phyloP scores from a whole-genome alignment of 1,284 basidiomycete genomes.

The Malassezia obtusa region DNA sequence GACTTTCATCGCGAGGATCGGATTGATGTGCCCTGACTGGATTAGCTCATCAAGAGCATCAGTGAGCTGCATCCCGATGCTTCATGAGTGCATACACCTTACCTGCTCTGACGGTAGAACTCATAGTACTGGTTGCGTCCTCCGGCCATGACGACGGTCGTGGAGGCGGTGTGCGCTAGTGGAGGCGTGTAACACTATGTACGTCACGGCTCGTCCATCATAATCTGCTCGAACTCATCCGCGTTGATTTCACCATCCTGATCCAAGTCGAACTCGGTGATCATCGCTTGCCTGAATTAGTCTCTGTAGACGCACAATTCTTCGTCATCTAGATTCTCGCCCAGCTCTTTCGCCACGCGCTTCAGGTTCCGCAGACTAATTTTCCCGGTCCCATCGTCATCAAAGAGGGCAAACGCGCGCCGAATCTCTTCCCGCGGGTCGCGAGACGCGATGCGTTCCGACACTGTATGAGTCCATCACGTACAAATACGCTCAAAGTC shows the following conservation, averaged over 20 bases:
- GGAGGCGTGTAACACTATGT: slow-evolving; percentile 15
- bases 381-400: slow-evolving; percentile 89
- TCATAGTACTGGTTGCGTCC: slow-evolving; percentile 35
- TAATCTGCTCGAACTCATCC: slow-evolving; percentile 86
- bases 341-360: slow-evolving; percentile 91
- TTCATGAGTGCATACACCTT: slow-evolving; percentile 45
- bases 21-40: slow-evolving; percentile 89
- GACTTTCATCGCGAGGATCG: slow-evolving; percentile 93
- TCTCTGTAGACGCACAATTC: slow-evolving; percentile 65
- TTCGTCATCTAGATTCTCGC: slow-evolving; percentile 88
- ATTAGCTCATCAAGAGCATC: slow-evolving; percentile 98
- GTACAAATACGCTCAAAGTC: slow-evolving; percentile 91
- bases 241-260: slow-evolving; percentile 95
- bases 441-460: slow-evolving; percentile 77
- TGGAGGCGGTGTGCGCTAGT: background rate
- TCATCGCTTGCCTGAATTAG: slow-evolving; percentile 72
- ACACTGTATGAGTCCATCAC: slow-evolving; percentile 62
- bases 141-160: slow-evolving; percentile 8
- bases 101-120: slow-evolving; percentile 38
- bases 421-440: slow-evolving; percentile 95
- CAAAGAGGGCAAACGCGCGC: slow-evolving; percentile 88
- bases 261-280: slow-evolving; percentile 98
- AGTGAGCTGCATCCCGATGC: slow-evolving; percentile 94
- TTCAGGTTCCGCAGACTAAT: slow-evolving; percentile 83
- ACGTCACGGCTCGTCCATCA: slow-evolving; percentile 71